A percentile compares a stretch with the other conserved stretches of the same genome.
These are phyloP conservation scores for Nepenthes gracilis DNA, from an alignment of 148 eudicot species.

Conservation along the genomic window DNA sequence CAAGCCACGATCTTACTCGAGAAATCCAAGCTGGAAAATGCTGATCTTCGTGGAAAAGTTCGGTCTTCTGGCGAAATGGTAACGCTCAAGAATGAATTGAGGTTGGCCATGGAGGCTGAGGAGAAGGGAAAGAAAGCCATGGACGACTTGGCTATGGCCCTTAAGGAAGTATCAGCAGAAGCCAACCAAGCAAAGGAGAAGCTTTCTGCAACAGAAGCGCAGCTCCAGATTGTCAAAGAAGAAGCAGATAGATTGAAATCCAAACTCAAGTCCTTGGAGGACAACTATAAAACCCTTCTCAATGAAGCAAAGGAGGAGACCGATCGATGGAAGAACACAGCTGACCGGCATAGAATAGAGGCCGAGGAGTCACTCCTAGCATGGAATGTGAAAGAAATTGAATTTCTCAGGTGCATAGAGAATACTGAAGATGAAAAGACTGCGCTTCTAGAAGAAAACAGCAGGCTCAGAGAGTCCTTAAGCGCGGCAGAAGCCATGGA, in stretches of 20 bases:
- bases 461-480: conserved; percentile 18
- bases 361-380: conserved; percentile 69
- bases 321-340: conserved; percentile 40
- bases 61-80: conserved; percentile 28
- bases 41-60: conserved; percentile 30
- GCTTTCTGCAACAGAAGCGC: conserved; percentile 18
- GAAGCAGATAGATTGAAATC: conserved; percentile 34
- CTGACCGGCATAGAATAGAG: conserved; percentile 51
- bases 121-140: conserved; percentile 68
- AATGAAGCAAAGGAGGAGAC: conserved; percentile 32
- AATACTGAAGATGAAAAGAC: conserved; percentile 56
- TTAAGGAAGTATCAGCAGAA: conserved; percentile 64
- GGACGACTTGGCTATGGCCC: conserved; percentile 79
- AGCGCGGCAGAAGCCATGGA: conserved; percentile 21
- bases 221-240: conserved; percentile 32
- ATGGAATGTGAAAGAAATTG: conserved; percentile 64
- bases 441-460: conserved; percentile 21
- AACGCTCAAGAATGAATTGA: conserved; percentile 34
- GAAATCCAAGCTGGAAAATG: conserved; percentile 35
- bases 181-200: conserved; percentile 49
- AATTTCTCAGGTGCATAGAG: conserved; percentile 67
- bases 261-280: conserved; percentile 26
- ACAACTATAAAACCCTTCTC: conserved; percentile 27
- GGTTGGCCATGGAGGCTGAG: conserved; percentile 55
- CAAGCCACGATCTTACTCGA: conserved; percentile 28